Evolutionary conservation across 805 yeast genomes (phyloP).

Genomic region (Metschnikowia sp.): DNA sequence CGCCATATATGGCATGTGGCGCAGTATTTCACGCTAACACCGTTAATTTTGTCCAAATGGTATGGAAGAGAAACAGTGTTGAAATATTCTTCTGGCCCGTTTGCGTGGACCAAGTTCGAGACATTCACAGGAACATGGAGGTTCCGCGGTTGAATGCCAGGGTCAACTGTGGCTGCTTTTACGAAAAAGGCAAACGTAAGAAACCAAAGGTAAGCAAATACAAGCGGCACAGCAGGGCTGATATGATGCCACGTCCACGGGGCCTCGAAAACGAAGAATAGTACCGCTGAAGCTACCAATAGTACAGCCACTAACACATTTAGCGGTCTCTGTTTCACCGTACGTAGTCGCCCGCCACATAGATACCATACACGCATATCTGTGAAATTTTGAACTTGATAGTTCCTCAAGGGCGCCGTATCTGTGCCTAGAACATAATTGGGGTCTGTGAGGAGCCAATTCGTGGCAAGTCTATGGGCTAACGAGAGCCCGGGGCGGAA

Average conservation of each 20-base stretch:
- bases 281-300: constrained; percentile 45
- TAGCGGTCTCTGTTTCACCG: constrained; percentile 39
- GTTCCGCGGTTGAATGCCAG: constrained; percentile 69
- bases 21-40: constrained; percentile 56
- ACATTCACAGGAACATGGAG: constrained; percentile 45
- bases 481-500: constrained; percentile 4
- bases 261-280: constrained; percentile 48
- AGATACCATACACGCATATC: constrained; percentile 41
- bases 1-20: constrained; percentile 57
- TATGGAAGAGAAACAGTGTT: constrained; percentile 22
- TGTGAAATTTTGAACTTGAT: constrained; percentile 41
- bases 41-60: constrained; percentile 18
- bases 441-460: constrained; percentile 28
- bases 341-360: constrained; percentile 63
- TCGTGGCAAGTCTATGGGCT: constrained; percentile 11
- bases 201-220: constrained; percentile 59
- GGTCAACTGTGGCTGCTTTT: constrained; percentile 58
- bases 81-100: constrained; percentile 50
- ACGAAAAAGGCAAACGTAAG: constrained; percentile 47
- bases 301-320: constrained; percentile 33
- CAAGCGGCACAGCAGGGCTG: constrained; percentile 53
- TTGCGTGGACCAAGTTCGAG: constrained; percentile 2
- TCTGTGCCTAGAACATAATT: constrained; percentile 8
- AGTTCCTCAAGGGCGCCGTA: constrained; percentile 28
- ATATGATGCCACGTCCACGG: constrained; percentile 55